Evolutionary conservation across 495 filamentous ascomycete genomes (phyloP), one percentile per base, ranked within the genome.

Genomic region (Staphylotrichum tortipilum): DNA sequence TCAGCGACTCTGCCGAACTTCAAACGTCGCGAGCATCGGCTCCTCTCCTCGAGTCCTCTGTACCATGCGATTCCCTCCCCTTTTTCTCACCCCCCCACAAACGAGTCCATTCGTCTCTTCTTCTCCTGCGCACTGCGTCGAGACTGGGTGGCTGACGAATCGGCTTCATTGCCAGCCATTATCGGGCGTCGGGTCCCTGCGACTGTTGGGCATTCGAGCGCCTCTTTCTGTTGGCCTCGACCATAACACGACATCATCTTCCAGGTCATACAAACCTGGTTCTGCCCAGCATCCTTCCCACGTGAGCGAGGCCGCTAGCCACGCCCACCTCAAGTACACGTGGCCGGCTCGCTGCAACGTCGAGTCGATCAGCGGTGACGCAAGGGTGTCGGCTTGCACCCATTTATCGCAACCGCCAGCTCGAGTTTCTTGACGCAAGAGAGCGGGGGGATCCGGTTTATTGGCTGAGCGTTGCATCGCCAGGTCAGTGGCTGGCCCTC

Each of bases 341-440:
- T 49, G 47, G 47, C 47, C 12, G 29, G 38, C 37, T 41, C 47
- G n/a, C 28, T 49, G 38, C 29, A 42, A 41, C 47, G 37, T 41
- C 35, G 47, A 49, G n/a, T n/a, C n/a, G n/a, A n/a, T n/a, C n/a
- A n/a, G 34, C 47, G 47, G 47, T 42, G 4, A 23, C 10, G 30
- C 34, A 38, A 37, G 34, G 33, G 33, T 3, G 23, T 12, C 14
- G 38, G 23, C 26, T 28, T 28, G 26, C 6, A 28, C 26, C 6
- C 26, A 7, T 28, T 5, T 10, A 28, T 28, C 26, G 26, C n/a
- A n/a, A n/a, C n/a, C n/a, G n/a, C n/a, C n/a, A n/a, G n/a, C n/a
- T n/a, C n/a, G n/a, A n/a, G n/a, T n/a, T n/a, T n/a, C n/a, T n/a
- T n/a, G n/a, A n/a, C n/a, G n/a, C n/a, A n/a, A n/a, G n/a, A n/a